A percentile compares a stretch with the other conserved stretches of the same genome.
These are phyloP conservation scores for Fusarium azukiicola DNA, from an alignment of 2,329 filamentous ascomycete species.

Conservation along the genomic window DNA sequence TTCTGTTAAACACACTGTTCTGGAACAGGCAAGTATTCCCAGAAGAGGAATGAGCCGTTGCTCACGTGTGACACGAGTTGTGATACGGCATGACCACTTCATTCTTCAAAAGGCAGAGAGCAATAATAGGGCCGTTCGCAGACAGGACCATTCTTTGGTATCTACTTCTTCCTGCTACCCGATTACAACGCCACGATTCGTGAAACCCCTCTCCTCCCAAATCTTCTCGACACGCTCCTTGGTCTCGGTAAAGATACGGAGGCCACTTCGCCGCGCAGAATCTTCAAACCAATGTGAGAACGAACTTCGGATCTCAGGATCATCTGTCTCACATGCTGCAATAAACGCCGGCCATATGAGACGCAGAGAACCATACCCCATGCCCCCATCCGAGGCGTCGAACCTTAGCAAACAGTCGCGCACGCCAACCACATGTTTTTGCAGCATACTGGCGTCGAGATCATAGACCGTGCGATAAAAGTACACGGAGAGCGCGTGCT, in stretches of 20 bases:
- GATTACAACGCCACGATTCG: not conserved
- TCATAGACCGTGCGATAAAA: slow-evolving; percentile 45
- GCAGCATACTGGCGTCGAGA: slow-evolving; percentile 33
- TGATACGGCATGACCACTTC: not conserved
- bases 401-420: slow-evolving; percentile 42
- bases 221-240: slow-evolving; percentile 29
- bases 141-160: not conserved
- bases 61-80: not conserved
- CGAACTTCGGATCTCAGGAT: not conserved
- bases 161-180: not conserved
- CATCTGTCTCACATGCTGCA: slow-evolving; percentile 36
- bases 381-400: slow-evolving; percentile 30
- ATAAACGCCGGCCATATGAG: slow-evolving; percentile 46
- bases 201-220: slow-evolving; percentile 27
- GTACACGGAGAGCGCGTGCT: slow-evolving; percentile 39
- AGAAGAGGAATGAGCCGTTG: not conserved
- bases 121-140: not conserved
- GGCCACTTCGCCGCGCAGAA: slow-evolving; percentile 26
- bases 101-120: not conserved
- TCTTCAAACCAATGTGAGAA: slow-evolving; percentile 40
- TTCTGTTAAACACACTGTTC: not conserved
- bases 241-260: slow-evolving; percentile 39
- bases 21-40: slow-evolving; percentile 32
- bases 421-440: slow-evolving; percentile 36
- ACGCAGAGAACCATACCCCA: slow-evolving; percentile 41